phyloP scores from a whole-genome alignment of 1,284 basidiomycete genomes.

The Mycosarcoma maydis region DNA sequence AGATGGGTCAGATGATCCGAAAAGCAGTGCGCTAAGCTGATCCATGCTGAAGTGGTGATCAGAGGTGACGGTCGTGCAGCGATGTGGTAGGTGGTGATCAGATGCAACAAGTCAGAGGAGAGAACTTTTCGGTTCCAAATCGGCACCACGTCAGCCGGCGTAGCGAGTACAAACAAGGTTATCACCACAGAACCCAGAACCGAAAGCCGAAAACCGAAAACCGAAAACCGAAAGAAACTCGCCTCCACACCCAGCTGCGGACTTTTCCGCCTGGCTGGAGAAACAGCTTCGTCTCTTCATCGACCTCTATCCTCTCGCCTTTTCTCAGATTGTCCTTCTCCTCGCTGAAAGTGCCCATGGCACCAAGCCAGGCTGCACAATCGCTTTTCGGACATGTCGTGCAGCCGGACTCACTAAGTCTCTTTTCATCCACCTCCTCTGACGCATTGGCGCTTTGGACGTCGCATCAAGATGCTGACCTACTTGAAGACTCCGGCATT shows the following conservation, averaged over 20 bases:
- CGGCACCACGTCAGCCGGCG: no score
- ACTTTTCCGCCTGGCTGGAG: no score
- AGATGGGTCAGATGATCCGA: neutral
- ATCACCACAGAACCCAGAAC: conserved; percentile 5
- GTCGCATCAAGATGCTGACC: conserved; percentile 70
- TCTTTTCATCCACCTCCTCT: conserved; percentile 81
- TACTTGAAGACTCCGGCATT: conserved; percentile 76
- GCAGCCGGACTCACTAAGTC: conserved; percentile 76
- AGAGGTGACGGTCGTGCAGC: neutral
- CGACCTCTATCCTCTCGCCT: no score
- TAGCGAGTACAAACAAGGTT: neutral
- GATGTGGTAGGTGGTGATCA: no score
- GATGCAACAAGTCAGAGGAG: no score
- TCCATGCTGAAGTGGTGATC: conserved; percentile 3
- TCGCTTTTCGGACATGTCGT: conserved; percentile 70
- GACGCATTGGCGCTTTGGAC: conserved; percentile 75
- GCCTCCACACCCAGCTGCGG: no score
- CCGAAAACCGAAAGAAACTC: neutral
- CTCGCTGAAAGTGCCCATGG: neutral
- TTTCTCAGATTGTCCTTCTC: no score
- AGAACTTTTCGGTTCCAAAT: no score
- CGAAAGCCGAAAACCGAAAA: conserved; percentile 4
- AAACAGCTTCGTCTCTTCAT: no score
- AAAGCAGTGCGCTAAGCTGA: conserved; percentile 13
- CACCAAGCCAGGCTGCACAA: neutral